Percentiles rank a stretch among this genome's conserved stretches.
phyloP scores from a whole-genome alignment of 495 filamentous ascomycete species.

The Tuber umbilicatum region DNA sequence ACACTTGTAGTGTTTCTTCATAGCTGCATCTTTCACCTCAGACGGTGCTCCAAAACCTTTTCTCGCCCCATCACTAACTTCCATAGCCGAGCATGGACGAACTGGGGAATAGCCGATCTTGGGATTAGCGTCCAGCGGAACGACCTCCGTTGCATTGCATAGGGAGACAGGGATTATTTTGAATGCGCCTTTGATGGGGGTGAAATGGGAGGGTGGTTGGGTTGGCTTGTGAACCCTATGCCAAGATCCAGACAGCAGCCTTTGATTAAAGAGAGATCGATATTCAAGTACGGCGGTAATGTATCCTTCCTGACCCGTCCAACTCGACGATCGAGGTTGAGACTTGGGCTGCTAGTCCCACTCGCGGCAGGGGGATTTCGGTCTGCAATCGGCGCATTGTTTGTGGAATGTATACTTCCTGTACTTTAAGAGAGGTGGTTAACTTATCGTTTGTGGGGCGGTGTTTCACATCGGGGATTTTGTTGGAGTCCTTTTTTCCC shows the following conservation, averaged over 20 bases:
- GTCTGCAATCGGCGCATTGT: not conserved
- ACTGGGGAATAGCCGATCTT: not conserved
- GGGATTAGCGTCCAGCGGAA: conserved; percentile 20
- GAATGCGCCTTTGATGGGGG: not conserved
- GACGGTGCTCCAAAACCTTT: too few relatives aligned
- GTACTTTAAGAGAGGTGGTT: not conserved
- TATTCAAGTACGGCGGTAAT: too few relatives aligned
- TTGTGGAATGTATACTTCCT: not conserved
- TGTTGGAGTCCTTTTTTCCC: not conserved
- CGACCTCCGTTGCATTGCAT: conserved; percentile 31
- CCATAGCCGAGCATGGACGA: not conserved
- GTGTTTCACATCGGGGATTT: not conserved
- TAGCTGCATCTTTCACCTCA: not conserved
- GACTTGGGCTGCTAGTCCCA: not conserved
- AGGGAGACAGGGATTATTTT: conserved; percentile 13
- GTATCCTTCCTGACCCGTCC: not conserved
- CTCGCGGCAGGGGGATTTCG: not conserved
- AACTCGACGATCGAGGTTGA: not conserved
- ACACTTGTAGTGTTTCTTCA: too few relatives aligned
- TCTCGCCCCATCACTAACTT: not conserved
- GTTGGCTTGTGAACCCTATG: not conserved
- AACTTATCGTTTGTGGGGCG: not conserved
- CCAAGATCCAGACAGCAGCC: not conserved
- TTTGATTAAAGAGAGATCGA: not conserved
- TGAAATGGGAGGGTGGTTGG: not conserved